Conservation (phyloP, 2,329 filamentous ascomycete genomes). For the Fusarium begoniae region DNA sequence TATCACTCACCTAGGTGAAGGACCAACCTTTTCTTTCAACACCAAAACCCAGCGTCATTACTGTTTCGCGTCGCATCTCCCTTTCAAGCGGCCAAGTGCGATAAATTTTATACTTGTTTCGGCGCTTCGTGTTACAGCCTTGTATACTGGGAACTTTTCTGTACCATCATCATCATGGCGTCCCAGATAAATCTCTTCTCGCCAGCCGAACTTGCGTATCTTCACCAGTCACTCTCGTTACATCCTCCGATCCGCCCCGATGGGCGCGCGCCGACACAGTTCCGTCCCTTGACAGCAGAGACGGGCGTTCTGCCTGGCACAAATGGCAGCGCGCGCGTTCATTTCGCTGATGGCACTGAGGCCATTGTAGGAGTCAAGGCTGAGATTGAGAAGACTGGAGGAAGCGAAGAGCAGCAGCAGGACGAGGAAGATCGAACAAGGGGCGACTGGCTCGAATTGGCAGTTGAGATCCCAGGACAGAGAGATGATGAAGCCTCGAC, state of each 20-base stretch:
- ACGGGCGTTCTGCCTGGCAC: slow-evolving; percentile 87
- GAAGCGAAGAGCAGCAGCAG: slow-evolving; percentile 49
- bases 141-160: background rate
- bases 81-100: background rate
- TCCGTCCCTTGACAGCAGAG: slow-evolving; percentile 90
- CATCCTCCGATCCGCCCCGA: slow-evolving; percentile 89
- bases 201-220: slow-evolving; percentile 94
- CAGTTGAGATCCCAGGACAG: slow-evolving; percentile 89
- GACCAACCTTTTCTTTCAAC: slow-evolving; percentile 37
- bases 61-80: background rate
- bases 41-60: slow-evolving; percentile 24
- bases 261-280: slow-evolving; percentile 82
- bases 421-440: slow-evolving; percentile 54
- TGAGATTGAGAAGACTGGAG: slow-evolving; percentile 81
- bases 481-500: slow-evolving; percentile 91
- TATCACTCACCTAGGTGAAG: slow-evolving; percentile 48
- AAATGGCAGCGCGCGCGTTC: slow-evolving; percentile 92
- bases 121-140: background rate
- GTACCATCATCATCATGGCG: slow-evolving; percentile 59
- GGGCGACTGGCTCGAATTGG: slow-evolving; percentile 85
- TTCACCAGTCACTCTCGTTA: slow-evolving; percentile 86
- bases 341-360: slow-evolving; percentile 94
- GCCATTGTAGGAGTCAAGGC: slow-evolving; percentile 96
- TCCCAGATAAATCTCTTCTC: slow-evolving; percentile 81
- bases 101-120: background rate